Percentiles rank a stretch among this genome's conserved stretches.
These are phyloP conservation scores for Pseudogymnoascus sp. DNA, from an alignment of 2,329 filamentous ascomycete species.

Conservation along the genomic window DNA sequence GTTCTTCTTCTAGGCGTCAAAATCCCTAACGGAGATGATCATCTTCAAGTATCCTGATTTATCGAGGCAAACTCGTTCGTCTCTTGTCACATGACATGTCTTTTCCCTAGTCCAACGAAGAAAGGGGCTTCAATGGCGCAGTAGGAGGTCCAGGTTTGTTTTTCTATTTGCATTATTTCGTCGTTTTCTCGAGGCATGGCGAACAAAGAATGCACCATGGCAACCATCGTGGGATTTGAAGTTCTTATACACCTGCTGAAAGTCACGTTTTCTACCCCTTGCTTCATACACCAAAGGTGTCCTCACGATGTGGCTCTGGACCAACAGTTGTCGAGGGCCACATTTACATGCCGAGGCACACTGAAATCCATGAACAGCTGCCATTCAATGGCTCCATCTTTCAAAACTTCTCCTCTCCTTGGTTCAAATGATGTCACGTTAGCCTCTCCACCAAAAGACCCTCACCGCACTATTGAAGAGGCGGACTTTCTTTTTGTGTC, in stretches of 20 bases:
- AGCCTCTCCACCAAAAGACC: neutral
- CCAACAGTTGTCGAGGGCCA: neutral
- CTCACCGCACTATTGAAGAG: neutral
- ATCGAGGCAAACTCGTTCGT: neutral
- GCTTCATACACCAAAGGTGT: neutral
- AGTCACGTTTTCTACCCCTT: neutral
- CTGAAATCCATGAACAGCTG: neutral
- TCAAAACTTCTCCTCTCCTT: neutral
- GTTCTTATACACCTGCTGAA: neutral
- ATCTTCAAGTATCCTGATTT: neutral
- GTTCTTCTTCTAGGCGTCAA: neutral
- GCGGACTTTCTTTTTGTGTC: neutral
- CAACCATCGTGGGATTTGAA: neutral
- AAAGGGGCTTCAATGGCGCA: neutral
- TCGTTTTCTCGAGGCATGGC: neutral
- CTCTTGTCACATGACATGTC: neutral
- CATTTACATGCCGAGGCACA: neutral
- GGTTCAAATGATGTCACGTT: neutral
- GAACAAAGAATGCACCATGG: neutral
- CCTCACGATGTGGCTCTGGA: neutral
- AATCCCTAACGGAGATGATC: neutral
- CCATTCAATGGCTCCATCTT: neutral
- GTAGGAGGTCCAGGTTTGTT: neutral
- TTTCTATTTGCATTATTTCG: neutral
- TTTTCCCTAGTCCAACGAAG: neutral